These are phyloP conservation scores for Phytophthora ohioensis DNA, from an alignment of 352 stramenopile species.

Conservation along the genomic window DNA sequence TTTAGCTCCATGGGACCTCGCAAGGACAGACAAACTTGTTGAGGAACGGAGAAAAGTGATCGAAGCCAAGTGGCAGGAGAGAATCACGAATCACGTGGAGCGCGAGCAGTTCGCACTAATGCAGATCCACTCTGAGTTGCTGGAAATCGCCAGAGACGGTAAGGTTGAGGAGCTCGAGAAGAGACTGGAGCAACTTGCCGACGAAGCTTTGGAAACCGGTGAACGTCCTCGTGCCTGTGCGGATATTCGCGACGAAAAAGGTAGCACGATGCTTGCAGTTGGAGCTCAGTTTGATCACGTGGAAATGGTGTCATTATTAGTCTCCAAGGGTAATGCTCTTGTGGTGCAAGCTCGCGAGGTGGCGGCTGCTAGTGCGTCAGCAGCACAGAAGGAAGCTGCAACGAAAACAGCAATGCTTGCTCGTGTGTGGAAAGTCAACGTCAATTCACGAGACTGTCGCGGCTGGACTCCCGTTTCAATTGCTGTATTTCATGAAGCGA, in stretches of 20 bases:
- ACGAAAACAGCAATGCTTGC: conserved; percentile 47
- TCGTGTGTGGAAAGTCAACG: conserved; percentile 69
- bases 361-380: conserved; percentile 27
- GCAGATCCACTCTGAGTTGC: conserved; percentile 84
- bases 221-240: conserved; percentile 71
- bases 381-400: conserved; percentile 35
- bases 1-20: conserved; percentile 77
- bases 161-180: conserved; percentile 61
- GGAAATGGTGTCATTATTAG: conserved; percentile 63
- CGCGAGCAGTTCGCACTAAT: conserved; percentile 84
- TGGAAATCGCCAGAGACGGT: conserved; percentile 56
- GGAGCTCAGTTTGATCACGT: conserved; percentile 76
- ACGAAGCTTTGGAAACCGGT: conserved; percentile 69
- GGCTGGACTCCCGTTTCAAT: conserved; percentile 89
- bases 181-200: conserved; percentile 73
- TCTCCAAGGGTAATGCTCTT: conserved; percentile 70
- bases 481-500: conserved; percentile 89
- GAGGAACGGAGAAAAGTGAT: conserved; percentile 73
- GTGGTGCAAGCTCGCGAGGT: conserved; percentile 36
- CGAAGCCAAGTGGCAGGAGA: conserved; percentile 82
- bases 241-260: conserved; percentile 84
- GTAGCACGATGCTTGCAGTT: conserved; percentile 78
- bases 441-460: conserved; percentile 81
- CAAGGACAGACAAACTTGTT: conserved; percentile 73
- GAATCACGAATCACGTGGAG: conserved; percentile 88